Conservation (phyloP, 306 rosid genomes). For the Quillaja saponaria region DNA sequence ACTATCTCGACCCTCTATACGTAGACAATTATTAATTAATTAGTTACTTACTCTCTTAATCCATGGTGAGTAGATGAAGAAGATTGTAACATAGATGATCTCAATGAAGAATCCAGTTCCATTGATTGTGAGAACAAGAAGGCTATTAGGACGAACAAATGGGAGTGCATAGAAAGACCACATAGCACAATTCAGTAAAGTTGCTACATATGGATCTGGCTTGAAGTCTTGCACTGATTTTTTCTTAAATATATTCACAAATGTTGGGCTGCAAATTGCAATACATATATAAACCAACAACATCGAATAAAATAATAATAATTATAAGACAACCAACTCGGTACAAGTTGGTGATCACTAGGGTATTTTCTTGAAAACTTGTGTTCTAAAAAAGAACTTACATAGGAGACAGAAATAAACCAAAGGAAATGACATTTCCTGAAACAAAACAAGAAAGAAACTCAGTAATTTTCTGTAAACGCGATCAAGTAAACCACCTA, state of each 20-base stretch:
- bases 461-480: no score
- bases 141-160: constrained; percentile 46
- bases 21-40: no score
- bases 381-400: constrained; percentile 38
- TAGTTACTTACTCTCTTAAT: constrained; percentile 44
- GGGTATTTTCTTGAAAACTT: no score
- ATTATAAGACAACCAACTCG: no score
- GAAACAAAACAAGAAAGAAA: not conserved
- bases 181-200: constrained; percentile 65
- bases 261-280: constrained; percentile 68
- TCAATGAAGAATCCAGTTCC: constrained; percentile 57
- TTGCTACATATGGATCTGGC: constrained; percentile 77
- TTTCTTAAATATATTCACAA: constrained; percentile 44
- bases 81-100: constrained; percentile 35
- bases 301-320: no score
- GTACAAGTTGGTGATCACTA: no score
- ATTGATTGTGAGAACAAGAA: constrained; percentile 72
- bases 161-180: constrained; percentile 79
- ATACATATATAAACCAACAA: not conserved
- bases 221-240: constrained; percentile 71
- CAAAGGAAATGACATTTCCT: constrained; percentile 80
- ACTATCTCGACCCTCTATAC: no score
- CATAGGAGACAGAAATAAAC: constrained; percentile 76
- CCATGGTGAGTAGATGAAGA: constrained; percentile 46
- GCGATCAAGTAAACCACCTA: no score